Evolutionary conservation across 495 filamentous ascomycete species (phyloP), one percentile per base, ranked within the genome.

Genomic region (Penicillium salamii): DNA sequence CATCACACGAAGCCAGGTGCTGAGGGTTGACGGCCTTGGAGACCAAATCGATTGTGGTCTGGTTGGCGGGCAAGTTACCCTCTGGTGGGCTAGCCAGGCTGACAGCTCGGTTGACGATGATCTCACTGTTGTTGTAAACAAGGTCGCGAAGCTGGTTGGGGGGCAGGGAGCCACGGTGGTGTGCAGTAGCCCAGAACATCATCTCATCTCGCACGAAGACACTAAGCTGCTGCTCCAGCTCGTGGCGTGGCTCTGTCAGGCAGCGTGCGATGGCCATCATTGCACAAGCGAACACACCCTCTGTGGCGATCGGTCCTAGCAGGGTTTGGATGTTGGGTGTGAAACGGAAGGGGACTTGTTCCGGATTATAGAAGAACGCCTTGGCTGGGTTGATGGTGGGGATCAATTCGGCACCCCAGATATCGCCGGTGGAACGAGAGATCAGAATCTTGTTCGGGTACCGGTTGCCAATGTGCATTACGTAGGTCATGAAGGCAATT

Each of bases 171-270:
- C 70, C 69, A 20, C 89, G 83, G 62, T 95, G 89, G 46, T 87
- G 84, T 46, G 81, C 83, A 7, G 89, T 96, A 57, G 88, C 89
- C 93, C 93, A 97, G 70, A 91, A 96, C 59, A 91, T 90, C 84
- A 97, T 95, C 67, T 99, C 95, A 57, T 99, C 95, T 18, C 92
- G 80, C 46, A 99, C 91, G 62, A 96, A 97, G 54, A 99, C 80
- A 47, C 85, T 87, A 17, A 99, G 79, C 52, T 93, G 89, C 67
- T 93, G 89, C 54, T 96, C 95, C 11, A 99, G 78, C 65, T 96
- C 90, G 55, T 86, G 66, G 54, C 88, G 89, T 23, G 89, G 88
- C 59, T 97, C 91, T n/a, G 90, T 93, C 46, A 99, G 79, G 69
- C 90, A 96, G 20, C 93, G 85, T 6, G 92, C 92, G 59, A 97